Evolutionary conservation across 192 early-diverging fungal genomes (phyloP), one percentile per base, ranked within the genome.

Genomic region (Entomortierella beljakovae): DNA sequence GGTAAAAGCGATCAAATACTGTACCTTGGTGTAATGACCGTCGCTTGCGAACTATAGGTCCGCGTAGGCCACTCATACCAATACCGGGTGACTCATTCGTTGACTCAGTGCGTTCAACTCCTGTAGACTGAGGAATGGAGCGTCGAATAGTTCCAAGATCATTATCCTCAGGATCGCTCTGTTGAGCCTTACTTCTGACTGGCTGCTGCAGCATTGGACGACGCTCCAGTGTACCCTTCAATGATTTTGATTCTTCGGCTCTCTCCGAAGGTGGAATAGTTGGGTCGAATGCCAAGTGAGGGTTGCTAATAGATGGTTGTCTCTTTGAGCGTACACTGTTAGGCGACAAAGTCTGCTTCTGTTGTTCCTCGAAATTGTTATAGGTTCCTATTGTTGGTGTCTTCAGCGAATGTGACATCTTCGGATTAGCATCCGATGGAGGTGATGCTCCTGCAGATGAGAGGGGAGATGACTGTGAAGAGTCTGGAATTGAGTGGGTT

Each of bases 1-100:
- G 6, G 46, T 33, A 32, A 15, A 37, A 15, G 10, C 38, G 31
- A 1, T 29, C 22, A 33, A 26, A 18, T 16, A 23, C 32, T 54
- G 18, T 79, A 79, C 75, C 75, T 79, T 79, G 75, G 54, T 70
- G 61, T 50, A 79, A 55, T 22, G 75, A 65, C 8, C 48, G 61
- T 55, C 75, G 59, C 34, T 79, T 79, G 9, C 75, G 60, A 18
- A 59, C 31, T 26, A 37, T 61, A 50, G 66, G 61, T 38, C 66
- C 60, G 26, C 31, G 29, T 51, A 2, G 56, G 28, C 31, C 31
- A 7, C 46, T 29, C 33, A 28, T 15, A 1, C n/a, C 33, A 6
- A 33, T 10, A 0, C 26, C 23, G 26, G 13, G 28, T 38, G 32
- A 3, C 55, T 52, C 52, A 10, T 16, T 46, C 20, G 57, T 9